A percentile compares a stretch with the other conserved stretches of the same genome.
Conservation (phyloP, 2,329 filamentous ascomycete species). For the Colletotrichum chlorophyti region DNA sequence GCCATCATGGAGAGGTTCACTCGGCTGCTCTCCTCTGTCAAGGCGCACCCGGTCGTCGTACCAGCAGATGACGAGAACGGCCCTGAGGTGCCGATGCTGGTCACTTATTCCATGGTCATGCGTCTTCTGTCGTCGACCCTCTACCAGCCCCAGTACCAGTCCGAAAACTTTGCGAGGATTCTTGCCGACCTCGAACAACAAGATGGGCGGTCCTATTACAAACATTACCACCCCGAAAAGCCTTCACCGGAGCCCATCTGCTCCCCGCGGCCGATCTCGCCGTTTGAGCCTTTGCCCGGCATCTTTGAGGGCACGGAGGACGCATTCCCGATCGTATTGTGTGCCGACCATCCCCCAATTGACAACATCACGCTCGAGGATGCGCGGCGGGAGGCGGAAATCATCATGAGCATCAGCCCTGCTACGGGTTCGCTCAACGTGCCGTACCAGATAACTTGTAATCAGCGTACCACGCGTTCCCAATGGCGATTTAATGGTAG, state of each 20-base stretch:
- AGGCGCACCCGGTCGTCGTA: slow-evolving; percentile 51
- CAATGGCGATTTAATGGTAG: slow-evolving; percentile 47
- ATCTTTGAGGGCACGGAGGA: slow-evolving; percentile 44
- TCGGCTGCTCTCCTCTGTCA: slow-evolving; percentile 48
- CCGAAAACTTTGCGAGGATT: slow-evolving; percentile 49
- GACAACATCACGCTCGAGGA: slow-evolving; percentile 39
- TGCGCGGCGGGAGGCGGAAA: slow-evolving; percentile 41
- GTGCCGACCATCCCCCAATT: slow-evolving; percentile 45
- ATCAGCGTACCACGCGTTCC: slow-evolving; percentile 44
- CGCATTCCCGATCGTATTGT: slow-evolving; percentile 53
- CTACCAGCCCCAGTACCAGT: slow-evolving; percentile 52
- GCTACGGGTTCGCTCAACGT: slow-evolving; percentile 52
- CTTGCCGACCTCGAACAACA: slow-evolving; percentile 51
- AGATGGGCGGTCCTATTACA: slow-evolving; percentile 52
- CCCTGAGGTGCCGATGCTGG: slow-evolving; percentile 52
- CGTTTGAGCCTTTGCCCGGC: slow-evolving; percentile 37
- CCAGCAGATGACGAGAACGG: slow-evolving; percentile 36
- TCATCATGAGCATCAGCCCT: slow-evolving; percentile 44
- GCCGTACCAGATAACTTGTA: slow-evolving; percentile 46
- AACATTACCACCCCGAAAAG: slow-evolving; percentile 30
- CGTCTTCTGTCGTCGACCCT: slow-evolving; percentile 48
- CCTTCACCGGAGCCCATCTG: slow-evolving; percentile 36
- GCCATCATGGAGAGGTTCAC: slow-evolving; percentile 48
- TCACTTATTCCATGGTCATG: slow-evolving; percentile 57
- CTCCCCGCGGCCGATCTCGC: slow-evolving; percentile 37